Evolutionary conservation across 2,329 filamentous ascomycete genomes (phyloP).

Genomic region (Colletotrichum echinochloae): DNA sequence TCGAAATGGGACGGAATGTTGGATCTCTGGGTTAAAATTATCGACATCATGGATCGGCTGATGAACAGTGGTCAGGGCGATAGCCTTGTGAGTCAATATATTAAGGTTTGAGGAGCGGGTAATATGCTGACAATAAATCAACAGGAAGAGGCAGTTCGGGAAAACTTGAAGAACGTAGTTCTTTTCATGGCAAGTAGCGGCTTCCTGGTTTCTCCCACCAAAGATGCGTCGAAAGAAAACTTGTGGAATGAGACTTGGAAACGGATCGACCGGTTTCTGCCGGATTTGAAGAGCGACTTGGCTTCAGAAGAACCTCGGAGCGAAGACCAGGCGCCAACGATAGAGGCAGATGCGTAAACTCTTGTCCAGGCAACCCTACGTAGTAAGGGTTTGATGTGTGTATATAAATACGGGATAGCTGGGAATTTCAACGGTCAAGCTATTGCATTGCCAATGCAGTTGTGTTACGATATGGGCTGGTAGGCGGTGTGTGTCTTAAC

Average conservation of each 20-base stretch:
- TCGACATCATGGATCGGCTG: conserved; percentile 93
- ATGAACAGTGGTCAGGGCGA: conserved; percentile 97
- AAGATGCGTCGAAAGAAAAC: conserved; percentile 66
- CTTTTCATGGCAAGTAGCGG: conserved; percentile 94
- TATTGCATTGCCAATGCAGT: neutral
- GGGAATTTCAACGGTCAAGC: neutral
- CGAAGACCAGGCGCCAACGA: neutral
- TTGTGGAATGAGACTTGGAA: conserved; percentile 75
- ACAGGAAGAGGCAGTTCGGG: conserved; percentile 93
- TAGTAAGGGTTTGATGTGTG: neutral
- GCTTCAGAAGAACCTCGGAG: conserved; percentile 59
- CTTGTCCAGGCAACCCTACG: no score
- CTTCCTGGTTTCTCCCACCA: conserved; percentile 78
- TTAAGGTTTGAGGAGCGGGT: conserved; percentile 10
- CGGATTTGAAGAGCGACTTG: conserved; percentile 69
- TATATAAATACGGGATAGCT: neutral
- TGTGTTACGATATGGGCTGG: neutral
- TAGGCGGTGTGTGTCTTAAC: neutral
- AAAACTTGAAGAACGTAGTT: conserved; percentile 95
- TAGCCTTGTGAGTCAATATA: conserved; percentile 73
- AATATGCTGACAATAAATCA: conserved; percentile 11
- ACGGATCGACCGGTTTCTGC: conserved; percentile 73
- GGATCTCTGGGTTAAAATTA: conserved; percentile 90
- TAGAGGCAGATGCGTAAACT: conserved; percentile 11
- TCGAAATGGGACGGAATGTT: conserved; percentile 90